Evolutionary conservation across 2,329 filamentous ascomycete species (phyloP).

Genomic region (Rutstroemia sp.): DNA sequence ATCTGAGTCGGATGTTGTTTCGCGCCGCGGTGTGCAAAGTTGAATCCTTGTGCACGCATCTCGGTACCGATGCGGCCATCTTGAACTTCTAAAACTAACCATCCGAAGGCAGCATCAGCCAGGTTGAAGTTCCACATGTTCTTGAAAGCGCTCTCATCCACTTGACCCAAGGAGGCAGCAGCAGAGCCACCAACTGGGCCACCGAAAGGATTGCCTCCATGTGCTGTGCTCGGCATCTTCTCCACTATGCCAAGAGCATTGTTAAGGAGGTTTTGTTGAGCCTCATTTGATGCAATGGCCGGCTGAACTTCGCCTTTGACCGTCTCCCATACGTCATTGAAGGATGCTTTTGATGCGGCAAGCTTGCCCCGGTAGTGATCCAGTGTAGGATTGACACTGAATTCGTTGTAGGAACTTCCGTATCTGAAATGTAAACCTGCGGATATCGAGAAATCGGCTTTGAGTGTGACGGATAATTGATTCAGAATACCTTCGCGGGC

Average conservation of each 20-base stretch:
- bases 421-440: conserved; percentile 97
- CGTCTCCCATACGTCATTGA: conserved; percentile 99
- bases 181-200: conserved; percentile 66
- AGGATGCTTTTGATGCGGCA: conserved; percentile 94
- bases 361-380: conserved; percentile 99
- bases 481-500: conserved; percentile 95
- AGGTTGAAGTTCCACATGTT: conserved; percentile 99
- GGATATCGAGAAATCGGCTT: conserved; percentile 97
- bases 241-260: conserved; percentile 90
- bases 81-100: conserved; percentile 89
- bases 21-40: conserved; percentile 90
- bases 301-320: conserved; percentile 94
- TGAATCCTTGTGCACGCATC: conserved; percentile 98
- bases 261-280: conserved; percentile 84
- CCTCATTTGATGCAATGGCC: conserved; percentile 87
- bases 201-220: conserved; percentile 93
- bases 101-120: conserved; percentile 94
- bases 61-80: conserved; percentile 94
- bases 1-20: conserved; percentile 55
- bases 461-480: conserved; percentile 92
- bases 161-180: conserved; percentile 67
- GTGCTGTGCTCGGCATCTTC: conserved; percentile 94
- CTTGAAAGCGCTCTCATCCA: conserved; percentile 98
- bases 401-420: conserved; percentile 98
- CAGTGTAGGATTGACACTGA: conserved; percentile 95